Percentiles rank a stretch among this genome's conserved stretches.
These are phyloP conservation scores for Canna indica DNA, from an alignment of 176 grass and related monocot species.

Conservation along the genomic window DNA sequence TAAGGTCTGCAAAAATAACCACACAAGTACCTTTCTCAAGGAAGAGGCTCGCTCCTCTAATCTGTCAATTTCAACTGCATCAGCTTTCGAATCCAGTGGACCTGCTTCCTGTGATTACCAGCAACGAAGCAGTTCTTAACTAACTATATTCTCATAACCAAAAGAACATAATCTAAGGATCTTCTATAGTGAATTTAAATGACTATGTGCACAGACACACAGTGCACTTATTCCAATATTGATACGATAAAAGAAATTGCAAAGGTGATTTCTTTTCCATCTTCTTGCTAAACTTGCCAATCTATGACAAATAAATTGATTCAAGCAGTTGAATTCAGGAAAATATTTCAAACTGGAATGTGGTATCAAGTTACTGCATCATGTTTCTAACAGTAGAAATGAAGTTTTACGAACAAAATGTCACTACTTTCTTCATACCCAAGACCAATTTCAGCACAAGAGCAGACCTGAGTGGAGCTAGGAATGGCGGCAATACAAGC, in stretches of 20 bases:
- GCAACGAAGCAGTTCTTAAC: neutral
- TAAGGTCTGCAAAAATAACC: neutral
- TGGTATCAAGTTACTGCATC: neutral
- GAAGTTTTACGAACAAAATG: neutral
- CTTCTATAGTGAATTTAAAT: neutral
- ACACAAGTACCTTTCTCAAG: slow-evolving; percentile 66
- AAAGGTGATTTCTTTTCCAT: neutral
- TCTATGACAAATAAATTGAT: neutral
- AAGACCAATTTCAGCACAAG: neutral
- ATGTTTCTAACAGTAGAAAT: neutral
- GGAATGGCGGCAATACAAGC: slow-evolving; percentile 53
- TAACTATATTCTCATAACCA: neutral
- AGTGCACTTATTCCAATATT: too few relatives aligned
- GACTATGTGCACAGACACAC: too few relatives aligned
- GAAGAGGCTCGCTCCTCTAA: slow-evolving; percentile 68
- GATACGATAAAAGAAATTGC: neutral
- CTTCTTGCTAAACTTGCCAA: neutral
- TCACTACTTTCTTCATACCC: neutral
- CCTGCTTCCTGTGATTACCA: slow-evolving; percentile 39
- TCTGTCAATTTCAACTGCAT: slow-evolving; percentile 57
- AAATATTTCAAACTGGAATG: neutral
- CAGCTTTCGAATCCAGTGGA: slow-evolving; percentile 31
- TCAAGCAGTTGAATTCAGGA: neutral
- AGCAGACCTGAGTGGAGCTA: slow-evolving; percentile 38
- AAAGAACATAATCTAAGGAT: neutral